phyloP scores from a whole-genome alignment of 306 rosid genomes.

The Chamaecrista fasciculata region DNA sequence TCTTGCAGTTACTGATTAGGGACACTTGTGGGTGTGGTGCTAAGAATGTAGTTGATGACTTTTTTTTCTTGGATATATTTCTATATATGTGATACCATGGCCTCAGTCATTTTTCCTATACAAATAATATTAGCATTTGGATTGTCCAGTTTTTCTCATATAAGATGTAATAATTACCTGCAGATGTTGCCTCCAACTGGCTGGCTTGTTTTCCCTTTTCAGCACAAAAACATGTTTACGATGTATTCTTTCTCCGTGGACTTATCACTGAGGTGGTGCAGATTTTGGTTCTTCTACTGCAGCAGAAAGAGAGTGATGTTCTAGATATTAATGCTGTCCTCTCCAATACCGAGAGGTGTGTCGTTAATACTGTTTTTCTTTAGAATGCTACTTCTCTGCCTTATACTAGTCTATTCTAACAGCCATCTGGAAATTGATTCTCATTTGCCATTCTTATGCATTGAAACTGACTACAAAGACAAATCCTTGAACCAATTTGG shows the following conservation, averaged over 20 bases:
- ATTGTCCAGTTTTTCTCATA: conserved; percentile 23
- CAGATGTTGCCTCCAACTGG: conserved; percentile 93
- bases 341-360: conserved; percentile 74
- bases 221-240: conserved; percentile 68
- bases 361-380: background rate
- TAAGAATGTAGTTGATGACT: background rate
- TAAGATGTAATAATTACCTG: conserved; percentile 33
- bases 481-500: background rate
- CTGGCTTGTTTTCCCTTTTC: conserved; percentile 73
- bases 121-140: conserved; percentile 12
- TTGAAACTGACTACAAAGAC: background rate
- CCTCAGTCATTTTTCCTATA: background rate
- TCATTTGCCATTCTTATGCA: background rate
- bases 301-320: conserved; percentile 47
- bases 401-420: background rate
- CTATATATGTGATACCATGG: background rate
- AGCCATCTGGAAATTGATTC: background rate
- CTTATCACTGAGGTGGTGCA: conserved; percentile 70
- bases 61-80: background rate
- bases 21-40: background rate
- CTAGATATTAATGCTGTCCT: conserved; percentile 52
- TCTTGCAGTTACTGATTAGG: background rate
- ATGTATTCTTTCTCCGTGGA: conserved; percentile 73
- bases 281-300: conserved; percentile 68
- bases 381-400: conserved; percentile 6